phyloP scores from a whole-genome alignment of 192 early-diverging fungal genomes.

The Podila clonocystis region DNA sequence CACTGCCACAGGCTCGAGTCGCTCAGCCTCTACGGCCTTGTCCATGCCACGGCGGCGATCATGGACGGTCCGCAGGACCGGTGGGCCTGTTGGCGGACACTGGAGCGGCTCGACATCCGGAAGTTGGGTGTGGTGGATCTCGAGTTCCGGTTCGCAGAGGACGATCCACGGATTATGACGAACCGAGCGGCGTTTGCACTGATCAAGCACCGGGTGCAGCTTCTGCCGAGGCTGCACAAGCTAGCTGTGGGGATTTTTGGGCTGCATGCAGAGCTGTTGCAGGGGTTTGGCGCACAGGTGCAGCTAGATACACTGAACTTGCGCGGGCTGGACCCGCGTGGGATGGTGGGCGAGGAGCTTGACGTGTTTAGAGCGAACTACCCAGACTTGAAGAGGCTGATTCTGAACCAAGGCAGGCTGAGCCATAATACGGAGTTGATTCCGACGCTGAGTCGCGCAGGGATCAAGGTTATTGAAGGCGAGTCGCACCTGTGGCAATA shows the following conservation, averaged over 20 bases:
- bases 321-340: neutral
- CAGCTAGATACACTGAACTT: neutral
- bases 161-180: neutral
- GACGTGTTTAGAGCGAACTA: neutral
- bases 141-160: neutral
- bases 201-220: neutral
- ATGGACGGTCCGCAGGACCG: conserved; percentile 4
- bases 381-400: neutral
- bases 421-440: neutral
- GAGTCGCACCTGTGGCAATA: neutral
- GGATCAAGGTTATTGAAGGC: neutral
- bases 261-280: neutral
- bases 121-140: neutral
- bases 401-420: neutral
- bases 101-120: neutral
- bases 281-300: neutral
- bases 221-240: neutral
- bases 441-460: neutral
- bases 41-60: neutral
- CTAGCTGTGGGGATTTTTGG: conserved; percentile 3
- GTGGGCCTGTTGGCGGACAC: conserved; percentile 7
- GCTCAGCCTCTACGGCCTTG: neutral
- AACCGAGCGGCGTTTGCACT: neutral
- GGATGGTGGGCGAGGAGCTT: neutral
- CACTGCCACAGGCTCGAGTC: neutral